Evolutionary conservation across 169 alveolate genomes (phyloP), one percentile per base, ranked within the genome.

Genomic region (Plasmodium gonderi): DNA sequence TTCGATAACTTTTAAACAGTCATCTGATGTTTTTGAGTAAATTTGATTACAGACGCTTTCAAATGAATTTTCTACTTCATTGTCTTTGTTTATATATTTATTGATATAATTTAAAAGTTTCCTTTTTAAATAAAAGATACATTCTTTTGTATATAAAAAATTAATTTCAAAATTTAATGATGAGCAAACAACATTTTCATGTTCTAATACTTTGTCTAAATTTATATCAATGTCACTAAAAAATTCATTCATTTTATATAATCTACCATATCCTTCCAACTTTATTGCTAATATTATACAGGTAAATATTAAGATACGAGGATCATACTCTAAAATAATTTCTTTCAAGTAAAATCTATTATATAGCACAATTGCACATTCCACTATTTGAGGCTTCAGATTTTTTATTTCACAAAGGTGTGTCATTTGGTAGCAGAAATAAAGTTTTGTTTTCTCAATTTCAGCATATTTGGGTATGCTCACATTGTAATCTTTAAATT

Each of bases 241-340:
- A 72, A 82, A 82, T 69, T 82, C 92, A 51, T 82, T 82, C 44
- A 82, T 82, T 82, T 49, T 82, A 60, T 82, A 82, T 45, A 82
- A 17, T 9, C 83, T 36, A 0, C 96, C 96, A 80, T 80, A 94
- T 64, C 94, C 96, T 82, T 94, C 96, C 42, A 94, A 67, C 36
- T 94, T 94, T 80, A 94, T 74, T 7, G 96, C 96, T 76, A 94
- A 82, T 14, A 94, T 89, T 17, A 94, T 90, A 64, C 96, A 85
- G 23, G 96, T 94, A 49, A 94, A 94, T 54, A 94, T 94, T 79
- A 94, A 91, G 31, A 94, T 94, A 79, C 96, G 91, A 20, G 96
- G 96, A 79, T 94, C 96, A 81, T 94, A 94, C 17, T 74, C 94
- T 91, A 94, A 91, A 40, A 94, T 94, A 54, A 94, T 94, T 80